Base-by-base conservation (phyloP, 2,329 filamentous ascomycete species). In the Nothophoma quercina region DNA sequence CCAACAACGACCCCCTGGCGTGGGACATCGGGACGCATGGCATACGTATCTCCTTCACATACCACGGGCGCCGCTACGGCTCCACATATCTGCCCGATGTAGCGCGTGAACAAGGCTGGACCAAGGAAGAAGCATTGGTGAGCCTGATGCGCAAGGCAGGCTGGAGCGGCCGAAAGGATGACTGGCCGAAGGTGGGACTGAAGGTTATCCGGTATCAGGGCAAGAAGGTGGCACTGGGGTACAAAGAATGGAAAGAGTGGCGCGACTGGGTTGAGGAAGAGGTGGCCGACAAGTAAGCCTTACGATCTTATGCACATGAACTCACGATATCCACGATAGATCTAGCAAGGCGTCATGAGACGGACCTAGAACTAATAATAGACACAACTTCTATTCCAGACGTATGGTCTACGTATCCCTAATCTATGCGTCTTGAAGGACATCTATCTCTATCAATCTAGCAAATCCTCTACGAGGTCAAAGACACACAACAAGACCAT, bases 81-180 rank as follows among this genome's bases (percentile, higher is more conserved):
- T 85, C 91, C 1, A 97, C 95, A 0, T 99, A 98, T 69, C 82
- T 99, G 12, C 95, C 95, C 0, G 91, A 97, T 70, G 92, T 99
- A 5, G 89, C 93, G 8, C 79, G 84, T 1, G 95, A 99, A 79
- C 95, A 98, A 73, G 93, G 91, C 13, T 99, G 95, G 95, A 90
- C 84, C 9, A 93, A 95, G 75, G 93, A 98, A 71, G 91, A 98
- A 81, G 90, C 93, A 0, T 75, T 99, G 2, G 83, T 92, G 46
- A 96, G 90, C 75, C 77, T 98, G 69, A 95, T 97, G 88, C 83
- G 91, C 54, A 99, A 99, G 81, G 93, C 93, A 0, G 95, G 95
- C 1, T 99, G 93, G 93, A 83, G 83, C 51, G 92, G 91, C 1
- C 74, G 77, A 35, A 77, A 69, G 67, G 78, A 78, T 45, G 82